A percentile compares a stretch with the other conserved stretches of the same genome.
phyloP scores from a whole-genome alignment of 805 yeast species.

The Metschnikowia sp. region DNA sequence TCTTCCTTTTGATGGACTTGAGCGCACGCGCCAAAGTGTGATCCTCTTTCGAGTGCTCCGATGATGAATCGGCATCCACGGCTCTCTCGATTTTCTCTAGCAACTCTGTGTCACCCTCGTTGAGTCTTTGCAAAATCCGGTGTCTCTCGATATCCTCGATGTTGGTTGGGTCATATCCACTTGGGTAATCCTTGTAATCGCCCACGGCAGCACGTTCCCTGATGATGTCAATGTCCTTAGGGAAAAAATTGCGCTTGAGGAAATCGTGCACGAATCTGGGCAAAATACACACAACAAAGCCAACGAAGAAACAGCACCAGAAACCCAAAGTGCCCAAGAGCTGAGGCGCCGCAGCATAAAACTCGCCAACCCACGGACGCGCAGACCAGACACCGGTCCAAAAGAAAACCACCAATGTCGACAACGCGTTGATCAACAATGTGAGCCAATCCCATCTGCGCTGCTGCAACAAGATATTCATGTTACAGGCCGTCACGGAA shows the following conservation, averaged over 20 bases:
- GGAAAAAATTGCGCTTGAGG: conserved; percentile 49
- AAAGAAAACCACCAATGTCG: conserved; percentile 56
- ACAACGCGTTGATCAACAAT: conserved; percentile 47
- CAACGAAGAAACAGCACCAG: conserved; percentile 64
- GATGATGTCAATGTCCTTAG: conserved; percentile 67
- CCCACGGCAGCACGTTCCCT: conserved; percentile 59
- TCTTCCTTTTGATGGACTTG: conserved; percentile 32
- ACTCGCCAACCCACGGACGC: conserved; percentile 48
- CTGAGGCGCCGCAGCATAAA: conserved; percentile 62
- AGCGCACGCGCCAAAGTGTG: conserved; percentile 23
- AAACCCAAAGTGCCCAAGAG: conserved; percentile 57
- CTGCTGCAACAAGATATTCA: conserved; percentile 65
- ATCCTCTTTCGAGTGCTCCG: conserved; percentile 9
- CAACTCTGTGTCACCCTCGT: conserved; percentile 32
- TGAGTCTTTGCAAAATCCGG: conserved; percentile 30
- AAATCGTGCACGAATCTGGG: conserved; percentile 60
- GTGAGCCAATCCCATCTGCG: conserved; percentile 78
- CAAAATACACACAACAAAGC: conserved; percentile 49
- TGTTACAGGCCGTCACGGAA: conserved; percentile 61
- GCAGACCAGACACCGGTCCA: conserved; percentile 84
- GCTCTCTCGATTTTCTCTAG: conserved; percentile 33
- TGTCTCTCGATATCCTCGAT: conserved; percentile 40
- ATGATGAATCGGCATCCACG: conserved; percentile 12
- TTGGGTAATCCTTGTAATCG: conserved; percentile 46
- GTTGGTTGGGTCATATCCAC: conserved; percentile 52